Evolutionary conservation across 805 yeast genomes (phyloP).

Genomic region (Hanseniaspora thailandica): DNA sequence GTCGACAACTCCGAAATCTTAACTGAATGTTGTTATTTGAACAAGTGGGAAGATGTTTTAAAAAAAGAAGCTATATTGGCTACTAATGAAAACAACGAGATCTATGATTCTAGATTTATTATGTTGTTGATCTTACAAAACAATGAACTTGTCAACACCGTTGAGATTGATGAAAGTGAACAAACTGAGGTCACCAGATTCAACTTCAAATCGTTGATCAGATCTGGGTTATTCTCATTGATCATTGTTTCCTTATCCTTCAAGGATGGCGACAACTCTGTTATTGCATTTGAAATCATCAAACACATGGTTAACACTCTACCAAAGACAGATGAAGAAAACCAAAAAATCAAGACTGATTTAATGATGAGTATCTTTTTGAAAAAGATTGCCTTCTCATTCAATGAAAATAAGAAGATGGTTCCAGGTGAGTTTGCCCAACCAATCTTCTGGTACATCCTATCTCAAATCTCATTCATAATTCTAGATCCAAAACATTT

Average conservation of each 20-base stretch:
- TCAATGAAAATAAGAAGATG: conserved; percentile 19
- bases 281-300: conserved; percentile 36
- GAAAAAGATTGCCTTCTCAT: conserved; percentile 32
- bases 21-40: conserved; percentile 20
- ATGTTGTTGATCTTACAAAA: conserved; percentile 50
- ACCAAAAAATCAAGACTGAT: conserved; percentile 42
- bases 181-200: conserved; percentile 27
- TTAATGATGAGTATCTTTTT: conserved; percentile 43
- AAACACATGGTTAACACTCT: conserved; percentile 31
- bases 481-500: conserved; percentile 59
- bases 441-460: conserved; percentile 42
- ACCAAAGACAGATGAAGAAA: conserved; percentile 30
- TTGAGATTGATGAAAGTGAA: conserved; percentile 23
- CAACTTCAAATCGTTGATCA: conserved; percentile 46
- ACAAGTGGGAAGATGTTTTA: conserved; percentile 26
- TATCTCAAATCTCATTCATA: conserved; percentile 47
- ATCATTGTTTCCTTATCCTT: conserved; percentile 37
- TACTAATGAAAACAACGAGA: conserved; percentile 21
- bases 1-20: conserved; percentile 27
- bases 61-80: conserved; percentile 18
- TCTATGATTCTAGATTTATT: conserved; percentile 64
- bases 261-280: conserved; percentile 25
- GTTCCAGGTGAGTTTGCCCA: conserved; percentile 25
- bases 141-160: conserved; percentile 43
- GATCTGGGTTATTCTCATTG: conserved; percentile 43